These are phyloP conservation scores for Beverwykella pulmonaria DNA, from an alignment of 495 filamentous ascomycete genomes.

Conservation along the genomic window DNA sequence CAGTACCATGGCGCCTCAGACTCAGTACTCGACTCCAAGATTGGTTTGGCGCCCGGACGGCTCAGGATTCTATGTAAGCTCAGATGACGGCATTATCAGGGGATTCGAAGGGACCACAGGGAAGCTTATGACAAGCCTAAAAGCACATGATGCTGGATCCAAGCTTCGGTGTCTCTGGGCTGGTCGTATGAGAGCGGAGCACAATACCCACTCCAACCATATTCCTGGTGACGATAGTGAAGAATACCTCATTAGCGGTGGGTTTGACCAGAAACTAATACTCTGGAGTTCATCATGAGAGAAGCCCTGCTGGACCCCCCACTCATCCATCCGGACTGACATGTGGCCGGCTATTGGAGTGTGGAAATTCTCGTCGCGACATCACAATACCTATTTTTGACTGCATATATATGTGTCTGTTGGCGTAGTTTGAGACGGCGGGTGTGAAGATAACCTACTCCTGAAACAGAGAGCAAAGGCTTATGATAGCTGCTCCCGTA, in stretches of 20 bases:
- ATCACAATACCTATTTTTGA: background rate
- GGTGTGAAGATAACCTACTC: background rate
- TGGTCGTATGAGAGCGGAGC: slow-evolving; percentile 51
- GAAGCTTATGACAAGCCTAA: slow-evolving; percentile 56
- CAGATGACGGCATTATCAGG: slow-evolving; percentile 67
- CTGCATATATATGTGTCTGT: background rate
- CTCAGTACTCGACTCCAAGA: slow-evolving; percentile 66
- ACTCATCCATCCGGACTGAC: background rate
- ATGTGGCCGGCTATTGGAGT: background rate
- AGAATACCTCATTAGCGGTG: slow-evolving; percentile 68
- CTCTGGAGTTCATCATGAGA: slow-evolving; percentile 54
- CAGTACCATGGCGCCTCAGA: slow-evolving; percentile 67
- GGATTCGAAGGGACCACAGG: slow-evolving; percentile 66
- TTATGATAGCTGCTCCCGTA: background rate
- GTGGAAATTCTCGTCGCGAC: background rate
- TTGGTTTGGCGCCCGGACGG: slow-evolving; percentile 68
- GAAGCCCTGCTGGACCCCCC: background rate
- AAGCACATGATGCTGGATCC: slow-evolving; percentile 60
- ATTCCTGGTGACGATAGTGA: slow-evolving; percentile 23
- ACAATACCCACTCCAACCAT: slow-evolving; percentile 31
- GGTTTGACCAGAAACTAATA: slow-evolving; percentile 67
- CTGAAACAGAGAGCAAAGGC: background rate
- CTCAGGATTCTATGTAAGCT: slow-evolving; percentile 68
- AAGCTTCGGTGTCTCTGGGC: slow-evolving; percentile 71
- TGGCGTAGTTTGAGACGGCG: background rate